These are phyloP conservation scores for Starmerella gropengiesseri DNA, from an alignment of 805 yeast species.

Conservation along the genomic window DNA sequence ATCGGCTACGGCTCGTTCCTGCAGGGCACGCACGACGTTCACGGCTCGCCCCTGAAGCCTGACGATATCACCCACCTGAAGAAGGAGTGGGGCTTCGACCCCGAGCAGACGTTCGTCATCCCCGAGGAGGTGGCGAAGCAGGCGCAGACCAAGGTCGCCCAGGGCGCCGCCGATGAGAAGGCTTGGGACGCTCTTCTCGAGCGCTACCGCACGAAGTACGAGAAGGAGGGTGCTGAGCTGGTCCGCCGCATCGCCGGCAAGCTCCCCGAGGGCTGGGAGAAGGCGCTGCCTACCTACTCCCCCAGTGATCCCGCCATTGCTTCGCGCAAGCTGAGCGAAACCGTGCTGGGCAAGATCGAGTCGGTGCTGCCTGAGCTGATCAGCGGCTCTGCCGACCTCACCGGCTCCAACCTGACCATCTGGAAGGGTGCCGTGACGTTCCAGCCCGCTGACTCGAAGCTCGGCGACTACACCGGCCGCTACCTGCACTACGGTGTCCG, in stretches of 20 bases:
- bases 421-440: constrained; percentile 74
- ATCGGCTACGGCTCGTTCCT: constrained; percentile 86
- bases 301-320: constrained; percentile 76
- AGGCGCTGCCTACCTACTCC: constrained; percentile 65
- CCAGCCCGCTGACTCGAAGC: constrained; percentile 72
- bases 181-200: constrained; percentile 64
- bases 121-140: constrained; percentile 72
- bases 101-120: constrained; percentile 65
- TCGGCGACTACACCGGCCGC: constrained; percentile 85
- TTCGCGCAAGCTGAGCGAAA: constrained; percentile 87
- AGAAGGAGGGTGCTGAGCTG: constrained; percentile 68
- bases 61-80: constrained; percentile 87
- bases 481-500: constrained; percentile 97
- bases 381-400: constrained; percentile 98
- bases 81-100: constrained; percentile 76
- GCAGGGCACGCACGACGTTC: constrained; percentile 83
- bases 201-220: constrained; percentile 56
- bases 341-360: constrained; percentile 52
- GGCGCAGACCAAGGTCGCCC: constrained; percentile 44
- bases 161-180: constrained; percentile 56
- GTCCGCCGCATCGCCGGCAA: constrained; percentile 64
- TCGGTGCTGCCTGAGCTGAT: constrained; percentile 71
- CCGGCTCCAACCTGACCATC: constrained; percentile 93
- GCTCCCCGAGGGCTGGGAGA: constrained; percentile 76
- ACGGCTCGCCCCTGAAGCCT: constrained; percentile 90